Evolutionary conservation across 2,329 filamentous ascomycete genomes (phyloP).

Genomic region (Monilinia fructicola): DNA sequence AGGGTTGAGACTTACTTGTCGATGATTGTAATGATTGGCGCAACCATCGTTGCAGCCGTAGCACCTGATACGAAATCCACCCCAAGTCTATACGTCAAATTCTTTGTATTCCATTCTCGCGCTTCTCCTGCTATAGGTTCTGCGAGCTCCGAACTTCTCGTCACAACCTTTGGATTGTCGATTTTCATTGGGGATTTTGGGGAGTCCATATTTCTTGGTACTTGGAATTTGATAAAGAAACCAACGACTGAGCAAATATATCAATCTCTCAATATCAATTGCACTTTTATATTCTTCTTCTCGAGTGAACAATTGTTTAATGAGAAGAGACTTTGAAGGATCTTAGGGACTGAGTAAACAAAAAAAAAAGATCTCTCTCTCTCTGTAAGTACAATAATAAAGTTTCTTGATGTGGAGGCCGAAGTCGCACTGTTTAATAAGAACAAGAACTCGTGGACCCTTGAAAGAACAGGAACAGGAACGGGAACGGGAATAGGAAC

Average conservation of each 20-base stretch:
- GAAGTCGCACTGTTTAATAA: constrained; percentile 5
- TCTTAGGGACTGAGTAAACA: neutral
- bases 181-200: constrained; percentile 17
- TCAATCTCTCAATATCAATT: neutral
- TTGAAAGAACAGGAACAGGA: too few species aligned
- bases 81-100: constrained; percentile 64
- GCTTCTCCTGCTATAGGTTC: constrained; percentile 30
- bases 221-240: constrained; percentile 5
- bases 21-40: constrained; percentile 83
- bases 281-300: neutral
- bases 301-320: neutral
- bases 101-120: constrained; percentile 70
- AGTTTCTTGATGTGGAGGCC: constrained; percentile 3
- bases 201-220: constrained; percentile 13
- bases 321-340: constrained; percentile 1
- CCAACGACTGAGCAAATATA: neutral
- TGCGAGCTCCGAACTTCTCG: constrained; percentile 19
- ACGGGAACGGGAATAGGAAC: too few species aligned
- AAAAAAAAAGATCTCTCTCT: constrained; percentile 8
- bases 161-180: constrained; percentile 20
- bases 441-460: too few species aligned
- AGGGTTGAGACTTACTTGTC: constrained; percentile 61
- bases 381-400: constrained; percentile 4
- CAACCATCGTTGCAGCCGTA: constrained; percentile 72
- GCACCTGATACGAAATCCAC: constrained; percentile 69